Evolutionary conservation across 768 basidiomycete genomes (phyloP), one percentile per base, ranked within the genome.

Genomic region (Polyporus arcularius): DNA sequence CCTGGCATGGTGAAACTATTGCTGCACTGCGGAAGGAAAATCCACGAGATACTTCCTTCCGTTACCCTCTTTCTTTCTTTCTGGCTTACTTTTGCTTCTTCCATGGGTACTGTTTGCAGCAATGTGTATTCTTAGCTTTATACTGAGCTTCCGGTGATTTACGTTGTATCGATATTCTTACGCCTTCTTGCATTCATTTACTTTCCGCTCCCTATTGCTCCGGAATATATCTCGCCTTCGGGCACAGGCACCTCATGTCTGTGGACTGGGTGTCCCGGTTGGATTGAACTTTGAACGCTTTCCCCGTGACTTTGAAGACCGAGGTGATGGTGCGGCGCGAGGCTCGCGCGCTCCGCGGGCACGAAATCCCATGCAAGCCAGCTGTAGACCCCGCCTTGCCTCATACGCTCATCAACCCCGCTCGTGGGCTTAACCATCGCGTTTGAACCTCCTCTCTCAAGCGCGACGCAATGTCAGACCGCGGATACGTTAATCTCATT

Each of bases 401-500:
- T 31, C 15, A 31, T 16, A 52, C 49, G 15, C 18, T 50, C 43
- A 45, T 45, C 26, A 4, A 6, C 38, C 8, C 45, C n/a, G 2
- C 14, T 47, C 31, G 30, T 18, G 12, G 18, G 10, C 18, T 31
- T n/a, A 41, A 35, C 35, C 35, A 35, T 35, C 35, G 35, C 35
- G 35, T 35, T 11, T 35, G 11, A 35, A 6, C 6, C 1, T 11
- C 35, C 35, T 11, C 35, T 45, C 43, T 15, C 14, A 18, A 8
- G 7, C 39, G 4, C 31, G 21, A 28, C 40, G 26, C 43, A 1
- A 67, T 60, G 61, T 58, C 58, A 1, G 74, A 76, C 61, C 65
- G 74, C 57, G 74, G 71, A 15, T 82, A 81, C 65, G 67, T 72
- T 42, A 72, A 76, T 54, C 76, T 87, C 11, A 75, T 88, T 32